Conservation (phyloP, 345 rosid species). For the Dimocarpus longan region DNA sequence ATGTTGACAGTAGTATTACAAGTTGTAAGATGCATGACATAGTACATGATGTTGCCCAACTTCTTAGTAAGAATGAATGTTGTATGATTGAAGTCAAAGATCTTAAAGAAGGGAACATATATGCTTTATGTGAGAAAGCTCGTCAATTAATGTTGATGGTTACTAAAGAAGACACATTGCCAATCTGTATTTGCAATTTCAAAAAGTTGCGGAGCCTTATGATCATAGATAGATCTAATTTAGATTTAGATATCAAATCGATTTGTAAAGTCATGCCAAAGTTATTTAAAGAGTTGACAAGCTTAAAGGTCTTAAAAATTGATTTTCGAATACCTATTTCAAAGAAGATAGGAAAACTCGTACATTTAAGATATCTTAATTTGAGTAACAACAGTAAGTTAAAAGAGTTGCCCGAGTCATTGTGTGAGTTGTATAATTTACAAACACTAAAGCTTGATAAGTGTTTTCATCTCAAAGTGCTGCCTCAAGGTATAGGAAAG, state of each 20-base stretch:
- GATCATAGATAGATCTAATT: no score
- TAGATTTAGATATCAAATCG: no score
- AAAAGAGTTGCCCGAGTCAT: constrained; percentile 9
- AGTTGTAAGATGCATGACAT: constrained; percentile 10
- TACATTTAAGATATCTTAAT: constrained; percentile 22
- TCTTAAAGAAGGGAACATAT: neutral
- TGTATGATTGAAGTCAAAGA: neutral
- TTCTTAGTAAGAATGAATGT: constrained; percentile 12
- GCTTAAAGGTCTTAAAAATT: neutral
- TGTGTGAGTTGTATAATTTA: constrained; percentile 14
- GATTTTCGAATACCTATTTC: neutral
- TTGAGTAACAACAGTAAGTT: rapidly evolving
- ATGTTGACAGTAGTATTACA: neutral
- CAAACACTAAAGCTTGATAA: neutral
- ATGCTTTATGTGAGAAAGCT: neutral
- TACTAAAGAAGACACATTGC: neutral
- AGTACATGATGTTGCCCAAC: constrained; percentile 6
- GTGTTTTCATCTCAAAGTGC: neutral
- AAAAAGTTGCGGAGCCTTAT: neutral
- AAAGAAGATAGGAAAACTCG: neutral
- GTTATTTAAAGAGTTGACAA: neutral
- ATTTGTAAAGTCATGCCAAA: neutral
- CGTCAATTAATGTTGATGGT: neutral
- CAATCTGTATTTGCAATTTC: neutral
- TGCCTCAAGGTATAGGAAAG: constrained; percentile 8